Evolutionary conservation across 352 stramenopile genomes (phyloP), one percentile per base, ranked within the genome.

Genomic region (Phytophthora hybrid): DNA sequence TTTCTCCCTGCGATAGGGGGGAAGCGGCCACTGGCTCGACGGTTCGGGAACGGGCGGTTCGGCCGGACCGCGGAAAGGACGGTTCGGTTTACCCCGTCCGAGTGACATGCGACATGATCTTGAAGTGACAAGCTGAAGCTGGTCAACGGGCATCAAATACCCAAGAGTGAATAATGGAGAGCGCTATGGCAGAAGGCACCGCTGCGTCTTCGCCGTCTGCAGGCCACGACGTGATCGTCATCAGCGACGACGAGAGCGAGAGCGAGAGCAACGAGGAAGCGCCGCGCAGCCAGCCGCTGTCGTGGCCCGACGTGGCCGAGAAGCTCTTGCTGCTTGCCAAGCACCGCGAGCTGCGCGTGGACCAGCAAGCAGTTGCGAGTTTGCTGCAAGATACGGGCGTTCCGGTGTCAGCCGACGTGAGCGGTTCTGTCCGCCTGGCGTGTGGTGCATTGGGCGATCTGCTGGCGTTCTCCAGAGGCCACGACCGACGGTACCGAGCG

Each of bases 1-100:
- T 73, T 66, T 74, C 39, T 52, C 34, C 29, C 29, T 31, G 29
- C 29, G 29, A 31, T 0, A 31, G 29, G 29, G 34, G 54, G 1
- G 51, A 55, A n/a, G n/a, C n/a, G 34, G 32, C 69, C 63, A 77
- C 74, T 80, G 65, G 52, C 74, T 78, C 54, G 61, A 78, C 74
- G 74, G 74, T 80, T 78, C 53, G 26, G 26, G 26, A 31, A 31
- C 26, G 26, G 61, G 76, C 74, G 74, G 74, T 80, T 78, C 53
- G 66, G n/a, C 7, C 23, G 31, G 56, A 52, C 69, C 69, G 54
- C 62, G 16, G 18, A 29, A 11, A 1, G 49, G 5, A 63, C 67
- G 74, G 74, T 77, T 64, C 73, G 69, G 73, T 77, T 77, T 77
- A 60, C 49, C 59, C 47, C 52, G 21, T 4, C 19, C 11, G 39